Conservation (phyloP, 768 basidiomycete species). For the Boletus bicolor region DNA sequence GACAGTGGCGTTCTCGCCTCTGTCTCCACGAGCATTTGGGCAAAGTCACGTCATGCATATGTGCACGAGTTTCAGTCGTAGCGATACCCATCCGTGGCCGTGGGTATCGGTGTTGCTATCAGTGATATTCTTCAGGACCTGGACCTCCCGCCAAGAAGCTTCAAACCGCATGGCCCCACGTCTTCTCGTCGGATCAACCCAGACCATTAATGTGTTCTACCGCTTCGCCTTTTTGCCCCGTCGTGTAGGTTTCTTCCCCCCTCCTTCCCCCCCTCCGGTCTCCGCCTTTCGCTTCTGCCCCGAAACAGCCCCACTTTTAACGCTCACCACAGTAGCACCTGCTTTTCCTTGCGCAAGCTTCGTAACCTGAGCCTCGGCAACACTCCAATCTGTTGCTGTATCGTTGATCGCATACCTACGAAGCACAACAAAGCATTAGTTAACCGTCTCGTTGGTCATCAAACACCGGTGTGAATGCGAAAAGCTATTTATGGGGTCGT, state of each 20-base stretch:
- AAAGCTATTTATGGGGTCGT: not conserved
- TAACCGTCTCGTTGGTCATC: not conserved
- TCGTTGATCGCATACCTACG: constrained; percentile 75
- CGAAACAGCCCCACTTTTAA: constrained; percentile 45
- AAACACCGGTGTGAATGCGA: not conserved
- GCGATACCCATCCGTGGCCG: not conserved
- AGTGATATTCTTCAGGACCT: not conserved
- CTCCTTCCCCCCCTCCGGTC: constrained; percentile 31
- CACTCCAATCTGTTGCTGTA: constrained; percentile 65
- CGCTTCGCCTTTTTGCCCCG: constrained; percentile 42
- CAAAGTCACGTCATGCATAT: not conserved
- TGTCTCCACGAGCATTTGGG: not conserved
- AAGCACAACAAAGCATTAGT: not conserved
- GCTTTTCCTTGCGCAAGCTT: constrained; percentile 41
- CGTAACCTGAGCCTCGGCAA: constrained; percentile 70
- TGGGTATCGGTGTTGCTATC: not conserved
- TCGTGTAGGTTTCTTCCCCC: constrained; percentile 49
- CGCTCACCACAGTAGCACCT: constrained; percentile 71
- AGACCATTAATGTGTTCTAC: constrained; percentile 4
- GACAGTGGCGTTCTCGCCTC: not conserved
- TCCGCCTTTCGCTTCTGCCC: constrained; percentile 60
- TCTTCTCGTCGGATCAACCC: constrained; percentile 2
- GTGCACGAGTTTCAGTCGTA: not conserved
- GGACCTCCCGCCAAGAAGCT: not conserved
- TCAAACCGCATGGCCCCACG: not conserved